Percentiles rank a stretch among this genome's conserved stretches.
These are phyloP conservation scores for Comarum palustre DNA, from an alignment of 306 rosid genomes.

Conservation along the genomic window DNA sequence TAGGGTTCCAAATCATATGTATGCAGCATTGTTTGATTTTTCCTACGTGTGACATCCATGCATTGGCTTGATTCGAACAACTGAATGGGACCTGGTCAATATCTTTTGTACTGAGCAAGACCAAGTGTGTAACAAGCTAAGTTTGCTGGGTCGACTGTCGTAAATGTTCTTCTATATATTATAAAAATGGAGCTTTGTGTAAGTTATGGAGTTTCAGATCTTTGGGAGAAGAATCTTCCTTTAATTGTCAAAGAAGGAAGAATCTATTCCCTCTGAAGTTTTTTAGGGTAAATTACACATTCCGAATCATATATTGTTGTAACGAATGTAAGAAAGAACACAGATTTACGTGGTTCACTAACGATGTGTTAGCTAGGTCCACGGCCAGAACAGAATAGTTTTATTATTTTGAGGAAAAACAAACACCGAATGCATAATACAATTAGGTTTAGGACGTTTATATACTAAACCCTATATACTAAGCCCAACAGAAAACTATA, in stretches of 20 bases:
- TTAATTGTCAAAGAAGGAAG: conserved; percentile 87
- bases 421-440: too few species aligned
- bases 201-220: conserved; percentile 31
- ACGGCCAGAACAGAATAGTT: too few species aligned
- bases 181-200: conserved; percentile 25
- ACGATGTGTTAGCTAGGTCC: too few species aligned
- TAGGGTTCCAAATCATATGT: conserved; percentile 31
- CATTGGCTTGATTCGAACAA: conserved; percentile 27
- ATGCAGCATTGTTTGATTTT: conserved; percentile 26
- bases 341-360: too few species aligned
- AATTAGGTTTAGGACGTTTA: too few species aligned
- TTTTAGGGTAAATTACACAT: conserved; percentile 30
- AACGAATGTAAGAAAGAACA: too few species aligned
- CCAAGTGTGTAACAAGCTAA: conserved; percentile 22
- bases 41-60: conserved; percentile 32
- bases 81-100: conserved; percentile 29
- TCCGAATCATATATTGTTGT: conserved; percentile 20
- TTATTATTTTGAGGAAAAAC: too few species aligned
- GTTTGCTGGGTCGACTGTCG: conserved; percentile 28
- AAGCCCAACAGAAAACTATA: too few species aligned
- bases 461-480: too few species aligned
- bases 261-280: conserved; percentile 53
- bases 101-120: conserved; percentile 31
- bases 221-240: conserved; percentile 61
- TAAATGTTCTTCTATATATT: conserved; percentile 17